These are phyloP conservation scores for Chlorella sp. DNA, from an alignment of 139 green algal genomes.

Conservation along the genomic window DNA sequence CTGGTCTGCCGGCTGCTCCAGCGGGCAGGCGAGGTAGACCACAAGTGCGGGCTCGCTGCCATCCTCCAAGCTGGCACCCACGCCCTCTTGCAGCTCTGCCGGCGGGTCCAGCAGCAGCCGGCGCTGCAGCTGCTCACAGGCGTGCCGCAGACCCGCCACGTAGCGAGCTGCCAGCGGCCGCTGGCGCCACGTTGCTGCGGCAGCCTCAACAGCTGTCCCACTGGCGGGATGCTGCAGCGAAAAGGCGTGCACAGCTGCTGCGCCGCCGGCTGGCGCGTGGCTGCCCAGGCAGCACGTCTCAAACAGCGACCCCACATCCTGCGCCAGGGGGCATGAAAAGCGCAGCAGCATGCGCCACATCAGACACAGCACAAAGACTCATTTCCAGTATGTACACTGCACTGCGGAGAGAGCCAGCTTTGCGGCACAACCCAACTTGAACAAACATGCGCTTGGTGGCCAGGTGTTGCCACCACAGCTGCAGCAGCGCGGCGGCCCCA, in stretches of 20 bases:
- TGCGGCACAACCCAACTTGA: too few relatives aligned
- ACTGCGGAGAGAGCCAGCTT: not conserved
- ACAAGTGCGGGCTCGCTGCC: not conserved
- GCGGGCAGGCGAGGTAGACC: constrained; percentile 27
- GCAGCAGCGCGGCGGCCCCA: too few relatives aligned
- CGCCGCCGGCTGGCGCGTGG: constrained; percentile 1
- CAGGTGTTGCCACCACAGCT: not conserved
- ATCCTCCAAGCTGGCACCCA: not conserved
- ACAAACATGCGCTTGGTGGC: not conserved
- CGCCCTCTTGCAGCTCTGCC: not conserved
- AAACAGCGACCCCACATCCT: constrained; percentile 24
- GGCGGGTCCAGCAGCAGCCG: constrained; percentile 23
- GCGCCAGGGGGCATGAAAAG: not conserved
- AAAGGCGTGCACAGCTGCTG: not conserved
- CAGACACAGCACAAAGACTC: not conserved
- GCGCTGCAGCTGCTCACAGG: constrained; percentile 28
- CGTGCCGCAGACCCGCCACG: constrained; percentile 9
- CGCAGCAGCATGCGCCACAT: not conserved
- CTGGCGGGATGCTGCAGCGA: not conserved
- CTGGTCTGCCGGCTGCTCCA: not conserved
- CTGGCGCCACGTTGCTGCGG: not conserved
- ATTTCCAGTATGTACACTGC: not conserved
- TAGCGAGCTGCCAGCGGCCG: not conserved
- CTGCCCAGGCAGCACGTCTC: constrained; percentile 27
- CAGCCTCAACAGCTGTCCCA: not conserved